Evolutionary conservation across 768 basidiomycete genomes (phyloP), one percentile per base, ranked within the genome.

Genomic region (Calocera viscosa): DNA sequence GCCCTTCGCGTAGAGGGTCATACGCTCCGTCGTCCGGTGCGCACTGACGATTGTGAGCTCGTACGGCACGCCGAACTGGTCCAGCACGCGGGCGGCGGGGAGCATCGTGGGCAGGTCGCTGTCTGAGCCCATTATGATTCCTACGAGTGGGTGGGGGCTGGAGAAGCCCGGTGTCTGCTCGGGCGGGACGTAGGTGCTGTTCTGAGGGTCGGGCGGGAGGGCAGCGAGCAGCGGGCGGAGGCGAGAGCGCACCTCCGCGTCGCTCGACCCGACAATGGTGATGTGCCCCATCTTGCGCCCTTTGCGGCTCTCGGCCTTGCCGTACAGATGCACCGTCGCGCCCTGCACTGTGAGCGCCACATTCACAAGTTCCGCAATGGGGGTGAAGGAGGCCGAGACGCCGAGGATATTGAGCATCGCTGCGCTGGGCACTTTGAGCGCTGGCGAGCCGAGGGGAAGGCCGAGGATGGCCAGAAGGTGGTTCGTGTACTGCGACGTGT

Each of bases 251-350:
- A 93, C 79, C 66, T 88, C 81, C 1, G 90, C 87, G 70, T 97
- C 94, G 0, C 86, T 89, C 40, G 83, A 77, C 1, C 88, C 94
- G 16, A 92, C 88, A 68, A 98, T 71, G 22, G 94, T 98, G 73
- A 96, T 86, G 75, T 98, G 96, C 0, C 96, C 96, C 94, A 98
- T 96, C 77, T 99, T 99, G 66, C 96, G 81, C 12, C 94, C 94
- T 70, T 87, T 89, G 35, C 94, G 82, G 72, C 85, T 90, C 69
- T 90, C 90, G 11, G 84, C 78, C 77, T 99, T 99, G n/a, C 95
- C 96, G 74, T 98, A 99, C 5, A 97, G 81, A 72, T 99, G 96
- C 5, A 91, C 82, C 14, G 82, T 81, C 0, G 90, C 87, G 1
- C 96, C 95, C 0, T 89, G 84, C 3, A 86, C 79, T 1, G 79